Percentiles rank a stretch among this genome's conserved stretches.
phyloP scores from a whole-genome alignment of 192 early-diverging fungal species.

The Jimgerdemannia flammicorona region DNA sequence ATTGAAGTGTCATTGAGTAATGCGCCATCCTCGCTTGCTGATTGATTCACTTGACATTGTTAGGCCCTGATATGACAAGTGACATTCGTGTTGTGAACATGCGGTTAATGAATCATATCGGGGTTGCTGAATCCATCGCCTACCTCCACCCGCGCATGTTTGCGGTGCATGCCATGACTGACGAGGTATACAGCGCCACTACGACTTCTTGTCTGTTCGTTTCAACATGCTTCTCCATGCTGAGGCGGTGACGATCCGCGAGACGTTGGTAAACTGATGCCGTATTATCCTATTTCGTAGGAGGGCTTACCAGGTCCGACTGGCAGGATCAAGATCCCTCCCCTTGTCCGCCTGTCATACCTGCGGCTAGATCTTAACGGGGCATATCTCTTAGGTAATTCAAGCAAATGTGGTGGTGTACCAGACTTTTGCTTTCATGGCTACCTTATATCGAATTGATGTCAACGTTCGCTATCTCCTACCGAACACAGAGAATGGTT shows the following conservation, averaged over 20 bases:
- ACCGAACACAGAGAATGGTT: constrained; percentile 64
- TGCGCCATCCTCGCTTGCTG: constrained; percentile 6
- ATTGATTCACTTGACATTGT: constrained; percentile 4
- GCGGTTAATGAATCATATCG: constrained; percentile 71
- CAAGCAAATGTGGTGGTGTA: constrained; percentile 1
- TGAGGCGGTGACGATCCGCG: too few relatives aligned
- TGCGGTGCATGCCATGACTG: constrained; percentile 15
- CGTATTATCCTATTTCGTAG: constrained; percentile 4
- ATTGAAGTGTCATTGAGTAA: neutral
- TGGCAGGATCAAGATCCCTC: constrained; percentile 66
- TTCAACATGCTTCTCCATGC: too few relatives aligned
- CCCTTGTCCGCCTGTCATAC: constrained; percentile 68
- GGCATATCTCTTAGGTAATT: constrained; percentile 74
- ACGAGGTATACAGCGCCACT: neutral
- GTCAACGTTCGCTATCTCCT: too few relatives aligned
- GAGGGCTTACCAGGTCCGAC: constrained; percentile 25
- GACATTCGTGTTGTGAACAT: constrained; percentile 82
- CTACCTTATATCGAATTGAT: too few relatives aligned
- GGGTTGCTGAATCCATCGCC: constrained; percentile 68
- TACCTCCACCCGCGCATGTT: constrained; percentile 85
- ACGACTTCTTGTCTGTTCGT: too few relatives aligned
- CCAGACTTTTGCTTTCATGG: too few relatives aligned
- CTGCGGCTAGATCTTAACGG: constrained; percentile 71
- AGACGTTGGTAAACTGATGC: too few relatives aligned
- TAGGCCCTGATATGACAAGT: constrained; percentile 65